Base-by-base conservation (phyloP, 306 rosid genomes). In the Calophaca sinica region DNA sequence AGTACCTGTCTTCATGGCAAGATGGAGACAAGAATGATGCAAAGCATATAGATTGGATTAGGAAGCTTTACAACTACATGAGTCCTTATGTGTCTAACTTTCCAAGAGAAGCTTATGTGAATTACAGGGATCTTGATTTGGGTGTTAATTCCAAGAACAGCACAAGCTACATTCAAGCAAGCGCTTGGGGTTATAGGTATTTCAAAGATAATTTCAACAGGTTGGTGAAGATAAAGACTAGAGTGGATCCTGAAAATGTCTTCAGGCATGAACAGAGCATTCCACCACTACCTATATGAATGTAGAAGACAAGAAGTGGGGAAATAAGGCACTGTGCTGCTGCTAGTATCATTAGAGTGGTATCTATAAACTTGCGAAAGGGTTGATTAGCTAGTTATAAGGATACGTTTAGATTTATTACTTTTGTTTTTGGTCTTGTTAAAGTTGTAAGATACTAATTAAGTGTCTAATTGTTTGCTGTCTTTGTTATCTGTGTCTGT, bases 251-350 rank as follows among this genome's bases (percentile, higher is more conserved):
- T 65, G 53, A 72, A 52, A 85, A 85, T 32, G 79, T 85, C 46
- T 85, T 85, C 61, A 82, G 88, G 72, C 86, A 85, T 76, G 86
- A 85, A 57, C 88, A 85, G 65, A 85, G 86, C 29, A 82, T 85
- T 4, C 88, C 88, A 20, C 84, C 84, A 11, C 76, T 80, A 44
- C 80, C 80, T 2, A 5, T 67, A 28, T 77, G 41, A 59, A 31
- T 10, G 9, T 14, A 3, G 36, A 51, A 65, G 45, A 36, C 46
- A 54, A 68, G 31, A 62, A 62, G 38, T 39, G 73, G 35, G 35
- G 33, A 9, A 78, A 59, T 66, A 72, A 73, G 77, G 32, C 75
- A 49, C 31, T 48, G 70, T 80, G 62, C 7, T 79, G 75, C 7
- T 79, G 63, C 49, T 45, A 33, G 11, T 44, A 42, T 78, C 3